Percentiles rank a stretch among this genome's conserved stretches.
phyloP scores from a whole-genome alignment of 495 filamentous ascomycete genomes.

The Cercophora sp. region DNA sequence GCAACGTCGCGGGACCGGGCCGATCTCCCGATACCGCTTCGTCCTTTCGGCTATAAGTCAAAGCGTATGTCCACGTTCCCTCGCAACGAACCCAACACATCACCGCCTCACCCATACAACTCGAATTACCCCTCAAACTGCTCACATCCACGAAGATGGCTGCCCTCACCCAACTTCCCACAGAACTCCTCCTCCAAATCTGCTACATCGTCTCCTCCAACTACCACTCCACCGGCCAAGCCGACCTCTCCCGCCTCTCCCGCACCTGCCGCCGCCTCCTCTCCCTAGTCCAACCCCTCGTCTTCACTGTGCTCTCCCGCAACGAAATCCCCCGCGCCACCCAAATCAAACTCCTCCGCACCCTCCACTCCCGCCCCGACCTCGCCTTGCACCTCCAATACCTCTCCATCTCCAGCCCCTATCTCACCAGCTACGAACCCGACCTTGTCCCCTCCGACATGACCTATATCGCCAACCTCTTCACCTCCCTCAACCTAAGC shows the following conservation, averaged over 20 bases:
- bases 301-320: conserved; percentile 2
- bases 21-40: background rate
- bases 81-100: background rate
- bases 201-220: background rate
- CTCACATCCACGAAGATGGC: background rate
- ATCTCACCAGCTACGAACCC: background rate
- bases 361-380: conserved; percentile 8
- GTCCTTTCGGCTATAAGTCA: background rate
- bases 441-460: background rate
- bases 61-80: background rate
- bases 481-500: no score
- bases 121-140: background rate
- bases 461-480: no score
- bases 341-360: background rate
- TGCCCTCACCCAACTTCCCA: background rate
- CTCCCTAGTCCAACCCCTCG: conserved; percentile 7
- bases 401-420: background rate
- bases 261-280: conserved; percentile 2
- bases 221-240: background rate
- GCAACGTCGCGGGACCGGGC: background rate
- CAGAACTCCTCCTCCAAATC: conserved; percentile 3
- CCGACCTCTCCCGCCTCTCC: conserved; percentile 9
- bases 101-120: background rate
- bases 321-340: background rate
- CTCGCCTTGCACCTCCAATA: conserved; percentile 2